These are phyloP conservation scores for Arabidopsis lyrata DNA, from an alignment of 441 rosid species.

Conservation along the genomic window DNA sequence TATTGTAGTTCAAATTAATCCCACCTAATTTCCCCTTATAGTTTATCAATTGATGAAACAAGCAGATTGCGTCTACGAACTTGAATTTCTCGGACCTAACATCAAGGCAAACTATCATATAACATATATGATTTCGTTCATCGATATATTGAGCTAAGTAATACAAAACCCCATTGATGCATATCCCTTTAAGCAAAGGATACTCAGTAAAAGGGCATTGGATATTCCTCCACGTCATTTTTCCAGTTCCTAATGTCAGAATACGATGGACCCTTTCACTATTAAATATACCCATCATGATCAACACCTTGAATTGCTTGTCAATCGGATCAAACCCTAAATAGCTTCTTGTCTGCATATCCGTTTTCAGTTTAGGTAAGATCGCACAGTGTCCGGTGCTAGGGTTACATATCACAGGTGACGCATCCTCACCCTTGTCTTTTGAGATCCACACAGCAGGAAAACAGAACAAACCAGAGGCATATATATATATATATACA, in stretches of 20 bases:
- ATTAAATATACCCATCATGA: too few species aligned
- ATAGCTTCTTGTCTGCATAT: background rate
- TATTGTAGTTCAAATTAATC: background rate
- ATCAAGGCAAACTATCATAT: background rate
- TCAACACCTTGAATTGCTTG: background rate
- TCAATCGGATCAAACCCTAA: background rate
- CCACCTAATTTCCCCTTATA: background rate
- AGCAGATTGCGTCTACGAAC: background rate
- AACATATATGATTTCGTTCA: too few species aligned
- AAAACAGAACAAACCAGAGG: conserved; percentile 2
- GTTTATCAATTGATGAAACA: background rate
- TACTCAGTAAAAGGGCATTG: background rate
- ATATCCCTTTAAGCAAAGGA: background rate
- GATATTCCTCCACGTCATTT: background rate
- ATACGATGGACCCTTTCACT: too few species aligned
- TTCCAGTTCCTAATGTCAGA: background rate
- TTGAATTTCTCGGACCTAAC: background rate
- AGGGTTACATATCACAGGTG: background rate
- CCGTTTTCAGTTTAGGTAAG: background rate
- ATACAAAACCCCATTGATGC: background rate
- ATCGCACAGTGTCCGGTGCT: background rate
- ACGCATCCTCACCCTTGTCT: too few species aligned
- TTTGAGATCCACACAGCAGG: background rate
- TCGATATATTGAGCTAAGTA: background rate
- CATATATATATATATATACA: too few species aligned